Evolutionary conservation across 2,329 filamentous ascomycete genomes (phyloP), one percentile per base, ranked within the genome.

Genomic region (Diaporthe ampelina): DNA sequence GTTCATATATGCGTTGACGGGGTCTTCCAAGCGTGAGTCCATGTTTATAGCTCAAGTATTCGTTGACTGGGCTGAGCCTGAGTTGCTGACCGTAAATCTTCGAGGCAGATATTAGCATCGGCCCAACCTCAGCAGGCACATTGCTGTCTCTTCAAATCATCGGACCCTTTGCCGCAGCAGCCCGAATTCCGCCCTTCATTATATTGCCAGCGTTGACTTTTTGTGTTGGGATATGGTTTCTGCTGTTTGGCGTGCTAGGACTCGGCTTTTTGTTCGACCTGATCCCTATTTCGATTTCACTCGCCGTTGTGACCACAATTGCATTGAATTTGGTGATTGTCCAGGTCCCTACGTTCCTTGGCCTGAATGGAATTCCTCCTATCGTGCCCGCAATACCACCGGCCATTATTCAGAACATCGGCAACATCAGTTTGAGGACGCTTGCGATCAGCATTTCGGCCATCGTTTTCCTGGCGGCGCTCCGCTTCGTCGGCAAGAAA

Each of bases 181-280:
- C 61, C n/a, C 26, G 52, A 4, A 57, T 73, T 26, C 71, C 71
- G 1, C 40, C 61, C 21, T 57, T 68, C 17, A 21, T 73, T 5
- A 37, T 73, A 19, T 13, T 73, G 26, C 71, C 71, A 24, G 71
- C 71, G 4, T 56, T 73, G 61, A 73, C 71, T 9, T 57, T 69
- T 24, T 65, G 61, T 24, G 71, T 73, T 15, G 65, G 71, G 6
- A 73, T 73, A 35, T 73, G 71, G 71, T 73, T 69, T 35, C 32
- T 73, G 13, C 35, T 73, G 21, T 73, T 73, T 24, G 71, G 71
- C 17, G 29, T 69, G n/a, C 26, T 73, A 4, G 71, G 71, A 13
- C 71, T 73, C 52, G 71, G 71, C 4, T 73, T 73, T 15, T 11
- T 73, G 11, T 69, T 73, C 48, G 71, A 73, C 8, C 15, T 73